Evolutionary conservation across 1,139 yeast species (phyloP).

Genomic region (Zygosaccharomyces sapae): DNA sequence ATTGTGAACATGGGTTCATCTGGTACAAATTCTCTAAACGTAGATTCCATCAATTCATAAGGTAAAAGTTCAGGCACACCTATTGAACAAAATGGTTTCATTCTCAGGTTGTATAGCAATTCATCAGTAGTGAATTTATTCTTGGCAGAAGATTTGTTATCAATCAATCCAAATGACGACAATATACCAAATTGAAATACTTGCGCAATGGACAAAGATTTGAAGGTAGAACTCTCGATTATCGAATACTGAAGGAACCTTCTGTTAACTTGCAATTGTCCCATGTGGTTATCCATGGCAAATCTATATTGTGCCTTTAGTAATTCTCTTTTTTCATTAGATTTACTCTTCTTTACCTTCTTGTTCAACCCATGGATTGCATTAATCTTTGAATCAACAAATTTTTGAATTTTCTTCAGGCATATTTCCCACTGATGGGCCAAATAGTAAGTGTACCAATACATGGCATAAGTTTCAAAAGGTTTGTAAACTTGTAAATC

Average conservation of each 20-base stretch:
- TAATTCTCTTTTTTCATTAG: conserved; percentile 36
- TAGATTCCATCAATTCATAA: conserved; percentile 35
- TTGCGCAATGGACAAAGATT: conserved; percentile 41
- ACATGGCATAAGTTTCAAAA: conserved; percentile 66
- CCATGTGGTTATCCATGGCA: conserved; percentile 28
- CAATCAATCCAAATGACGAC: conserved; percentile 39
- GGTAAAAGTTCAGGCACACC: conserved; percentile 71
- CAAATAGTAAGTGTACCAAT: conserved; percentile 62
- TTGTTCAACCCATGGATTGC: conserved; percentile 38
- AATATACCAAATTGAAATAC: conserved; percentile 41
- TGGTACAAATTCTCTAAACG: conserved; percentile 24
- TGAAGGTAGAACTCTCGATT: conserved; percentile 39
- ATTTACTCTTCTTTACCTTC: conserved; percentile 46
- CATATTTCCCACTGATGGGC: conserved; percentile 48
- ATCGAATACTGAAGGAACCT: conserved; percentile 31
- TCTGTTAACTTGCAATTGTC: conserved; percentile 25
- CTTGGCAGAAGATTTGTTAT: conserved; percentile 38
- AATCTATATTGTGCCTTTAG: conserved; percentile 30
- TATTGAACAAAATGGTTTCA: conserved; percentile 79
- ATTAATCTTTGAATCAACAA: conserved; percentile 43
- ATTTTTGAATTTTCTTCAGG: conserved; percentile 47
- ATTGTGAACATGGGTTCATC: conserved; percentile 19
- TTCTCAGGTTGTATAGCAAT: conserved; percentile 58
- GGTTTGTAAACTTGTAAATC: conserved; percentile 70
- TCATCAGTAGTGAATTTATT: conserved; percentile 44